Base-by-base conservation (phyloP, 768 basidiomycete genomes). In the Lentinula aciculospora region DNA sequence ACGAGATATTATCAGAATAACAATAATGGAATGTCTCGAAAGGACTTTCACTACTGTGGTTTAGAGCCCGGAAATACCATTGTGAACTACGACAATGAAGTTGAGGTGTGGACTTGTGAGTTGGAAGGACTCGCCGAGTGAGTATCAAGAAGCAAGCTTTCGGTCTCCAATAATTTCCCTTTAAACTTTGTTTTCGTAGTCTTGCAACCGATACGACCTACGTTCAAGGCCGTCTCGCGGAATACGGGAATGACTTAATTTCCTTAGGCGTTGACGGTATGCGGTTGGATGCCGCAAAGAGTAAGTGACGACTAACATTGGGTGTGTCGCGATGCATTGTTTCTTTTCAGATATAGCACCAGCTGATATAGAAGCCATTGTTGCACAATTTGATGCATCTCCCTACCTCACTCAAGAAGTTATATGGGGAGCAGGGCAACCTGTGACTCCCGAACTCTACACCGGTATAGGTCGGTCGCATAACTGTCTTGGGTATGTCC, bases 341-440 rank as follows among this genome's bases (percentile, higher is more conserved):
- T 12, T 9, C 15, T 50, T 21, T n/a, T 3, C 61, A 87, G 85
- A 85, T 60, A 85, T 88, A 1, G 64, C 79, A 2, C 69, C 79
- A 0, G 64, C 58, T 0, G 84, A 86, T 65, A 75, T 88, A 31
- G 68, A 75, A 3, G 82, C 81, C 63, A 88, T 87, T 61, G 61
- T 76, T 2, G 63, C 72, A 3, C 72, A 76, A 6, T 68, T 88
- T 10, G 69, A 68, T 0, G 58, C 59, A 2, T 64, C 32, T 4
- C 78, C 79, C 0, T 88, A 87, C 63, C 78, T 88, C 40, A 84
- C 85, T 0, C 87, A 88, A 65, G 87, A 88, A 65, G 77, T 78
- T 25, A 76, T 77, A n/a, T 84, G 72, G 29, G 77, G 78, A 12
- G 48, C 68, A 0, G 83, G 81, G 0, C 77, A 86, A 58, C 74